Evolutionary conservation across 2,329 filamentous ascomycete genomes (phyloP), one percentile per base, ranked within the genome.

Genomic region (Curvularia sp.): DNA sequence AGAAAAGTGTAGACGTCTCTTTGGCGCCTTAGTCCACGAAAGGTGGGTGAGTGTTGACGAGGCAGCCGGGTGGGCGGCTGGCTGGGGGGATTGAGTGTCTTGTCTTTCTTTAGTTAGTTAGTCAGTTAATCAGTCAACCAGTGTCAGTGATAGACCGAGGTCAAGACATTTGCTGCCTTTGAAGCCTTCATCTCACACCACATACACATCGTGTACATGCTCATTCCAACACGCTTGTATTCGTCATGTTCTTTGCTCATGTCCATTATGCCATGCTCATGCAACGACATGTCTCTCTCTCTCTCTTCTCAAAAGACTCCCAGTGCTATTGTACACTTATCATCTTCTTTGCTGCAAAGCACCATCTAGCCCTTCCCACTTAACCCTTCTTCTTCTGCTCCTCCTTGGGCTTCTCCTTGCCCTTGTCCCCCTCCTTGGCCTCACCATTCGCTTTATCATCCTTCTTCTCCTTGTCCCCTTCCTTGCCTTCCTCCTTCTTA

Each of bases 391-490:
- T 86, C 75, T 84, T 84, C 62, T 83, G 81, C 67, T 82, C 81
- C 61, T 85, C 83, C 76, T 89, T 88, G 54, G 80, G 78, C 61
- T 82, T 78, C 49, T 85, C 81, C 59, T 83, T 82, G 67, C 83
- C 81, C 68, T 85, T 83, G 71, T 89, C 88, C 1, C 65, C 70
- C 61, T 80, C 79, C 71, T 81, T 80, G 9, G 62, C 60, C 15
- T 79, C 77, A 1, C 80, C 82, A 50, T 84, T 71, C 36, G 63
- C 55, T 13, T 86, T 86, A 56, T 89, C 89, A 8, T 77, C 66
- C 60, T 86, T 86, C 68, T 81, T 78, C 66, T 88, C 88, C 73
- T 90, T 90, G 48, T 83, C 84, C 43, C 89, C 88, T 74, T 93
- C 87, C 70, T 81, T 79, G 55, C 80, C 79, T 64, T 83, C 84